Percentiles rank a stretch among this genome's conserved stretches.
Conservation (phyloP, 2,329 filamentous ascomycete species). For the Phyllosticta capitalensis region DNA sequence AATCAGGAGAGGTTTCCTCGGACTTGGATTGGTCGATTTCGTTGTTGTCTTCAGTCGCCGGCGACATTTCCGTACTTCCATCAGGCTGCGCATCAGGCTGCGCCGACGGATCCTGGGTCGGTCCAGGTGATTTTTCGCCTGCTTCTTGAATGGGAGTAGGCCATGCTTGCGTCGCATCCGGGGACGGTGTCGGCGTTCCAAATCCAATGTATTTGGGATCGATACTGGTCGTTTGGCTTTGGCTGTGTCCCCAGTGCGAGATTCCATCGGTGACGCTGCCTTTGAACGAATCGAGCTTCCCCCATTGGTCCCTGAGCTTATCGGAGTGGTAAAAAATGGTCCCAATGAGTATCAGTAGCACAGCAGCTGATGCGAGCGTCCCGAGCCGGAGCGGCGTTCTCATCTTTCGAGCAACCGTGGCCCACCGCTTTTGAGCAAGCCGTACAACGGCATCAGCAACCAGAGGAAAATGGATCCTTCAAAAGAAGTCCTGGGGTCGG, state of each 20-base stretch:
- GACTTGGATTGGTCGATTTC: not conserved
- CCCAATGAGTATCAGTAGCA: not conserved
- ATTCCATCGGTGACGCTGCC: not conserved
- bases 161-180: not conserved
- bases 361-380: constrained; percentile 1
- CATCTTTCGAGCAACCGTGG: constrained; percentile 4
- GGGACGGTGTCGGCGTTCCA: not conserved
- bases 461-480: not conserved
- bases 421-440: not conserved
- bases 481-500: not conserved
- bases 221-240: not conserved
- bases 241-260: not conserved
- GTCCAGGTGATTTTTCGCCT: not conserved
- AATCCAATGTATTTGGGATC: constrained; percentile 6
- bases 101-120: not conserved
- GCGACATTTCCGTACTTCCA: not conserved
- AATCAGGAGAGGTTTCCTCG: not conserved
- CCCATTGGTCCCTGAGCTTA: constrained; percentile 2
- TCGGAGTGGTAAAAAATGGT: constrained; percentile 1
- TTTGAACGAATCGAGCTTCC: not conserved
- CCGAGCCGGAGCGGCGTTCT: constrained; percentile 5
- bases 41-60: not conserved
- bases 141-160: not conserved
- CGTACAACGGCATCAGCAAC: not conserved
- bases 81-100: not conserved